Base-by-base conservation (phyloP, 2,329 filamentous ascomycete genomes). In the Diaporthe amygdali region DNA sequence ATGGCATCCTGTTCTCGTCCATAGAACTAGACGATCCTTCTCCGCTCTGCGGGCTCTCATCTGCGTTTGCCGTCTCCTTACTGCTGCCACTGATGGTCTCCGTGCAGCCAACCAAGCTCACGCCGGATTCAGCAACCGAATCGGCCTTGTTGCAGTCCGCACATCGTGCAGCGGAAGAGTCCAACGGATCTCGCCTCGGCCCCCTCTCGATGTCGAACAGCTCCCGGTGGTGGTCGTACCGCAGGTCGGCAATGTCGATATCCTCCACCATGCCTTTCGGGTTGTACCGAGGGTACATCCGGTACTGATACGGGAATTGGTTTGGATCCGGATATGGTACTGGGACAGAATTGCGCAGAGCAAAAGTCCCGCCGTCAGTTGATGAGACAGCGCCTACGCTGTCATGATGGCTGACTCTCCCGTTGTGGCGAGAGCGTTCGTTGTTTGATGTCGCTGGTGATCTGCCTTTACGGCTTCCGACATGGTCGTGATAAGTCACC, bases 401-500 rank as follows among this genome's bases (percentile, higher is more conserved):
- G 2, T 63, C 59, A 14, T 25, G 25, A 30, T 63, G 59, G 41
- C 56, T 63, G 27, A 39, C 41, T 8, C 59, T 20, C 4, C 59
- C 59, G 41, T 63, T 63, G 27, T 63, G 59, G 20, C 59, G 59
- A 34, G 59, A 63, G 12, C 41, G 20, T n/a, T 63, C 59, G 59
- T 63, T 34, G 41, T 47, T 34, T 30, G 59, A 47, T 10, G 41
- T 47, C 8, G 41, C 41, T 9, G 41, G 59, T 34, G 59, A 63
- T n/a, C 59, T 63, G 27, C 59, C 41, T 34, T 47, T 55, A 30
- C 39, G 61, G 22, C 61, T 70, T 12, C 66, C 68, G 27, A 75
- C 77, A 44, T 81, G 79, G 66, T 85, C 83, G 70, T 80, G 81
- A 17, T 79, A 80, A 6, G 84, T 84, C 46, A 85, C 81, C 85